Evolutionary conservation across 768 basidiomycete species (phyloP).

Genomic region (Phanerochaete carnosa): DNA sequence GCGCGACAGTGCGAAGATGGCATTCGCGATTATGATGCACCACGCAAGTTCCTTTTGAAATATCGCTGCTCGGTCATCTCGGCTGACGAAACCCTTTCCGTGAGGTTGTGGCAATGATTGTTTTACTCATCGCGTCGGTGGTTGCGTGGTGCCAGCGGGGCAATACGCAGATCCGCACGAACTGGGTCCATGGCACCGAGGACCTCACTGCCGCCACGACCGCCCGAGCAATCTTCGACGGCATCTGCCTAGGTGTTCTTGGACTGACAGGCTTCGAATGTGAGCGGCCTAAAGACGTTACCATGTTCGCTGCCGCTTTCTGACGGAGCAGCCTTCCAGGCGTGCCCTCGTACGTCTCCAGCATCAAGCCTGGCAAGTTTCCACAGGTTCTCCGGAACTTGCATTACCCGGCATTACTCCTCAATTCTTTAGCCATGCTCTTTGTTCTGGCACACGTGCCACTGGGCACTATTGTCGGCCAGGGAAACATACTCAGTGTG

Average conservation of each 20-base stretch:
- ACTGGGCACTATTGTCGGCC: constrained; percentile 41
- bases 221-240: constrained; percentile 53
- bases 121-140: constrained; percentile 46
- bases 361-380: constrained; percentile 53
- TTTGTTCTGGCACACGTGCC: constrained; percentile 61
- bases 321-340: constrained; percentile 32
- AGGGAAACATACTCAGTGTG: constrained; percentile 61
- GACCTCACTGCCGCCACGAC: constrained; percentile 29
- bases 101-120: constrained; percentile 54
- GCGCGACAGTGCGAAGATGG: constrained; percentile 59
- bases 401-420: constrained; percentile 52
- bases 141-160: constrained; percentile 54
- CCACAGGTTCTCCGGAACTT: constrained; percentile 63
- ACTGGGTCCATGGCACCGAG: constrained; percentile 42
- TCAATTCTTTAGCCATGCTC: constrained; percentile 56
- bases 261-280: constrained; percentile 69
- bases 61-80: not conserved
- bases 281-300: constrained; percentile 22
- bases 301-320: not conserved
- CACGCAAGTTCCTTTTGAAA: constrained; percentile 44
- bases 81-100: not conserved
- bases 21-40: constrained; percentile 51
- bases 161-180: constrained; percentile 37
- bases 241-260: constrained; percentile 68
- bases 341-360: constrained; percentile 61